Evolutionary conservation across 2,329 filamentous ascomycete species (phyloP), one percentile per base, ranked within the genome.

Genomic region (Colletotrichum coccodes): DNA sequence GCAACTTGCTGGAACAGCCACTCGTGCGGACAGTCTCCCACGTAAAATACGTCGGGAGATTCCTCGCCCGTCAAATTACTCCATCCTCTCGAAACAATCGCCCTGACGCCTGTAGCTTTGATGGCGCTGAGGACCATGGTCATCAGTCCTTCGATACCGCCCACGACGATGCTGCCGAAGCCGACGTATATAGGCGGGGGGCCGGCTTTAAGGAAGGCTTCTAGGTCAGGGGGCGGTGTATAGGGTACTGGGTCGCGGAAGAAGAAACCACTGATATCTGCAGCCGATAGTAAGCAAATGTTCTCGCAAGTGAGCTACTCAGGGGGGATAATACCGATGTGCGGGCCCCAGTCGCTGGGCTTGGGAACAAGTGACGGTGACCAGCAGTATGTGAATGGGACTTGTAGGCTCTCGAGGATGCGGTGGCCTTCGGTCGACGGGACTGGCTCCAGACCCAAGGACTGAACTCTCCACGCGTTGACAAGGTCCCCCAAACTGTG

Each of bases 331-430:
- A 0, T 84, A 72, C 86, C 86, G 42, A 92, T 90, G 63, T 91
- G 84, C 1, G 83, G 77, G 0, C 83, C 85, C 90, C 91, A 92
- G 73, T 92, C 91, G 3, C 80, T 81, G 0, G 90, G 90, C 72
- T 92, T 92, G 0, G 88, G 86, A 0, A 92, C 89, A 8, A 92
- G 78, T 4, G 89, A 85, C 0, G 90, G 89, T 0, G 90, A 92
- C 92, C 92, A 95, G 76, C 92, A 93, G 73, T 95, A 95, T 0
- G 93, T 94, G 68, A 91, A 91, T 0, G 93, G 92, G 6, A 95
- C 85, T 49, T 85, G 85, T 16, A 95, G 78, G 8, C 90, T 87
- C 60, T 88, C 88, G 0, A 93, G 79, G 78, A 94, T 88, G n/a
- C 89, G 89, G 11, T 92, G 91, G 1, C 91, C 92, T 81, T 90